phyloP scores from a whole-genome alignment of 192 early-diverging fungal species.

The Coemansia sp. region DNA sequence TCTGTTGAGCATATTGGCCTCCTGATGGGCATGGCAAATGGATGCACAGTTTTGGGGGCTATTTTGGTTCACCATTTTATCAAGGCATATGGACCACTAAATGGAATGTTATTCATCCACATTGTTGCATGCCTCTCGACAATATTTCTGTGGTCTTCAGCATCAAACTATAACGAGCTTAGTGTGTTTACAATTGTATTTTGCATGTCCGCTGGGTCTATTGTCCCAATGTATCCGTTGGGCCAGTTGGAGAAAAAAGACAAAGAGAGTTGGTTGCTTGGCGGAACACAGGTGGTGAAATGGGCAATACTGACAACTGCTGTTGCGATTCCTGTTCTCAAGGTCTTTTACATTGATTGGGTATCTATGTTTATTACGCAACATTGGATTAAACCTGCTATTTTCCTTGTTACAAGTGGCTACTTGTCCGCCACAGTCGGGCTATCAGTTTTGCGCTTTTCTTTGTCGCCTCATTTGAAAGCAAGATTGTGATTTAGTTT shows the following conservation, averaged over 20 bases:
- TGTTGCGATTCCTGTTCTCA: slow-evolving; percentile 46
- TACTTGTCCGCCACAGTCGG: slow-evolving; percentile 43
- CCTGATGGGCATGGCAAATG: slow-evolving; percentile 44
- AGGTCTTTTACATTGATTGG: slow-evolving; percentile 55
- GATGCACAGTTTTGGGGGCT: slow-evolving; percentile 42
- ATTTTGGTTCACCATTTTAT: slow-evolving; percentile 52
- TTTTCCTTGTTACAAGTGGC: slow-evolving; percentile 28
- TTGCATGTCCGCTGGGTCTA: slow-evolving; percentile 45
- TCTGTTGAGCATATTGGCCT: slow-evolving; percentile 53
- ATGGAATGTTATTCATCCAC: slow-evolving; percentile 52
- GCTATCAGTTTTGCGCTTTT: slow-evolving; percentile 38
- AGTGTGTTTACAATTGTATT: slow-evolving; percentile 39
- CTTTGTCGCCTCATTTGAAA: slow-evolving; percentile 45
- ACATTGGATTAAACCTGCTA: slow-evolving; percentile 39
- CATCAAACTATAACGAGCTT: slow-evolving; percentile 34
- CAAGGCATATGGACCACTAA: slow-evolving; percentile 44
- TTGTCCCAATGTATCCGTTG: slow-evolving; percentile 54
- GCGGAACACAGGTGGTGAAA: slow-evolving; percentile 44
- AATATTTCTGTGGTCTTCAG: slow-evolving; percentile 29
- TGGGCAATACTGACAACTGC: slow-evolving; percentile 50
- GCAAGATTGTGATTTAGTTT: slow-evolving; percentile 20
- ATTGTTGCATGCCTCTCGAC: slow-evolving; percentile 26
- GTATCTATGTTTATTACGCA: slow-evolving; percentile 32
- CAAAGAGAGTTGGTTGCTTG: slow-evolving; percentile 49
- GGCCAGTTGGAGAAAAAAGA: slow-evolving; percentile 44